These are phyloP conservation scores for Botryotinia convoluta DNA, from an alignment of 2,329 filamentous ascomycete species.

Conservation along the genomic window DNA sequence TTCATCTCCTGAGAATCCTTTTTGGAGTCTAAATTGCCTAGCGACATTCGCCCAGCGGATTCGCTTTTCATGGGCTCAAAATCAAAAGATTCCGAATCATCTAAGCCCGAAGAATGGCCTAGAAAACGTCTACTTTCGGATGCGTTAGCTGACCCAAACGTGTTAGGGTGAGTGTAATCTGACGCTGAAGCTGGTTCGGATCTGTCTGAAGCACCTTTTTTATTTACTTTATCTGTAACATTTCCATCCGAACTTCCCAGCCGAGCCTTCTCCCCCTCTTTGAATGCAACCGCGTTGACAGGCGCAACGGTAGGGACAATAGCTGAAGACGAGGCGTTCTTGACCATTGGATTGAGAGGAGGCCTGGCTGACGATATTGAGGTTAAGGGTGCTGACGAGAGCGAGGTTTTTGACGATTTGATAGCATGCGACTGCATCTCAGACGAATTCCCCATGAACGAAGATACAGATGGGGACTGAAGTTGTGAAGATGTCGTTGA, in stretches of 20 bases:
- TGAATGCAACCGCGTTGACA: conserved; percentile 49
- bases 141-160: conserved; percentile 26
- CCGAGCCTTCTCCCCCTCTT: conserved; percentile 48
- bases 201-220: conserved; percentile 8
- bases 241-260: conserved; percentile 26
- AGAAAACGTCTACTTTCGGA: conserved; percentile 22
- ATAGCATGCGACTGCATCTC: conserved; percentile 36
- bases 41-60: conserved; percentile 9
- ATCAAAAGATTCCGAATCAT: conserved; percentile 30
- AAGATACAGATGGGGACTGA: conserved; percentile 36
- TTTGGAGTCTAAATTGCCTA: conserved; percentile 16
- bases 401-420: conserved; percentile 37
- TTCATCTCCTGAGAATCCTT: conserved; percentile 19
- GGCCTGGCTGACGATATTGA: conserved; percentile 34
- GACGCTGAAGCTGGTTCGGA: background rate
- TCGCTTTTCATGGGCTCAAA: conserved; percentile 22
- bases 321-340: conserved; percentile 35
- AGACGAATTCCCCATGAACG: conserved; percentile 32
- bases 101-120: conserved; percentile 22
- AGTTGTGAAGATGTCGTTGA: conserved; percentile 36
- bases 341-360: conserved; percentile 35
- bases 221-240: conserved; percentile 13
- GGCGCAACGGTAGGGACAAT: conserved; percentile 47
- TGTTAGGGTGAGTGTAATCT: conserved; percentile 23
- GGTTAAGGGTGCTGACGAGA: conserved; percentile 32